Evolutionary conservation across 169 alveolate genomes (phyloP), one percentile per base, ranked within the genome.

Genomic region (Plasmodium coatneyi): DNA sequence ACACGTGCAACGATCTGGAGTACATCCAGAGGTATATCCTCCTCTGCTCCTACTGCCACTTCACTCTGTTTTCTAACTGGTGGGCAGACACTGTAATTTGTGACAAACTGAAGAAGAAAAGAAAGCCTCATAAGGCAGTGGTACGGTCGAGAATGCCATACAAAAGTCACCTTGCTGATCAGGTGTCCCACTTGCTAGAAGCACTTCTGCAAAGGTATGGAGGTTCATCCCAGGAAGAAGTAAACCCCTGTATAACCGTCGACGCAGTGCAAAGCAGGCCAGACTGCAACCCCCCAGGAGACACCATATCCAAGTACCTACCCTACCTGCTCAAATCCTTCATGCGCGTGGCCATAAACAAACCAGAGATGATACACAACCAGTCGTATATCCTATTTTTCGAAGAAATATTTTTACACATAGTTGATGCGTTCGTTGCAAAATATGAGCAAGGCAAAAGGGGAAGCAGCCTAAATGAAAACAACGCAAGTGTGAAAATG

Each of bases 11-110:
- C 19, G 39, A 89, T 5, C 30, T 43, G 34, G 90, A 79, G 22
- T 25, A 66, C 34, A 66, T 60, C 36, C 60, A 56, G 54, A 32
- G 56, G 49, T 89, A 79, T 1, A 32, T 89, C 34, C 54, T 80
- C 6, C 34, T 89, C 9, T 49, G 91, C 10, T 80, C 91, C 5
- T 89, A 80, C 22, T 89, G 83, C 2, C 94, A 89, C 82, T 89
- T 80, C 39, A 80, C 60, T 1, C 41, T 89, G 32, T 89, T 39
- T 22, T 39, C 82, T 1, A 89, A 89, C 71, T 89, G 94, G 94
- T 89, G 94, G 94, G 34, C 80, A 14, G 90, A 89, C 28, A 89
- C 94, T 1, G 28, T 32, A 56, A 89, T 89, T 66, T 49, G 46
- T 66, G 32, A 22, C 9, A 79, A 54, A 30, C 71, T 89, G 52